Evolutionary conservation across 75 land plant genomes (phyloP).

Genomic region (Pinus taeda): DNA sequence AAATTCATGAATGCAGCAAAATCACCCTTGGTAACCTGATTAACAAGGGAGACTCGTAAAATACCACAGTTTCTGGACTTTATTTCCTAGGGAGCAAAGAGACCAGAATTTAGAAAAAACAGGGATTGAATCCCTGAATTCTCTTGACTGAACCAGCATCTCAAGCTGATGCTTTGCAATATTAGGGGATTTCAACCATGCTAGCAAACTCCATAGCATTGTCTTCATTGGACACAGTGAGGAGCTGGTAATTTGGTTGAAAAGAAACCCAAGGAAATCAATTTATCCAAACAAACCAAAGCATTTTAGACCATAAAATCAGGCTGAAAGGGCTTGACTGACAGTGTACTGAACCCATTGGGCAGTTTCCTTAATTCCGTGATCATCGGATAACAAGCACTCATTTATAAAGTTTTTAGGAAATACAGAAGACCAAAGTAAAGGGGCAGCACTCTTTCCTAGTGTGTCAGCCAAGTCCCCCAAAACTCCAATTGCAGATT

Average conservation of each 20-base stretch:
- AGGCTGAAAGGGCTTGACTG: slow-evolving; percentile 57
- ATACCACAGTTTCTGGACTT: background rate
- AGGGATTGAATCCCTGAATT: slow-evolving; percentile 3
- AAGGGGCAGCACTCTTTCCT: slow-evolving; percentile 63
- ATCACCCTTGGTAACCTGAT: slow-evolving; percentile 1
- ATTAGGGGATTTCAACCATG: background rate
- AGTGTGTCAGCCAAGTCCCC: slow-evolving; percentile 94
- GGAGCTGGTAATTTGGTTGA: background rate
- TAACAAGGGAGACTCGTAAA: background rate
- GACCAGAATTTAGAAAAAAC: slow-evolving; percentile 1
- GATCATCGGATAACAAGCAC: slow-evolving; percentile 81
- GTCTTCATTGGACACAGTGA: background rate
- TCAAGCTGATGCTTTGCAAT: background rate
- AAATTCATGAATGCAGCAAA: slow-evolving; percentile 2
- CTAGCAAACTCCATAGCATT: background rate
- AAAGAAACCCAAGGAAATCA: background rate
- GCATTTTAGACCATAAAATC: slow-evolving; percentile 23
- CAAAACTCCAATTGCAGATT: slow-evolving; percentile 89
- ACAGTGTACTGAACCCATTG: slow-evolving; percentile 87
- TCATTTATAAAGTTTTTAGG: slow-evolving; percentile 87
- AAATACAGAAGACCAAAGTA: slow-evolving; percentile 72
- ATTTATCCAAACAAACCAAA: background rate
- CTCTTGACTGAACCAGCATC: slow-evolving; percentile 1
- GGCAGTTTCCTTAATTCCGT: slow-evolving; percentile 85
- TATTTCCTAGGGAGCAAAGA: slow-evolving; percentile 5